These are phyloP conservation scores for Sporothrix brunneoviolacea DNA, from an alignment of 2,329 filamentous ascomycete species.

Conservation along the genomic window DNA sequence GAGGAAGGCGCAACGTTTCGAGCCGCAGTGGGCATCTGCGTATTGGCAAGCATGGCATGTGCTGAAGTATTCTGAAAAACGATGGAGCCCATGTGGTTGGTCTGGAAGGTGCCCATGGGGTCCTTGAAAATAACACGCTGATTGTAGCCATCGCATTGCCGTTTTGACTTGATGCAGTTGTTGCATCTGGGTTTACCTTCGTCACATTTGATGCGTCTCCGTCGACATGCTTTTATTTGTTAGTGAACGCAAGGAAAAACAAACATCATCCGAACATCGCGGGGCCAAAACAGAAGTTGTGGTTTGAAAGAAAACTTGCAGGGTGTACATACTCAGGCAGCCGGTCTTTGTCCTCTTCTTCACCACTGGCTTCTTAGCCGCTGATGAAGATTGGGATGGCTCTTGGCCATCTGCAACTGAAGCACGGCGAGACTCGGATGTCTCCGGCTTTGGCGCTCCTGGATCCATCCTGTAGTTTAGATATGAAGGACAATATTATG, in stretches of 20 bases:
- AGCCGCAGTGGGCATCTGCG: slow-evolving; percentile 34
- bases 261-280: too few species aligned
- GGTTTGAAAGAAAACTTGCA: slow-evolving; percentile 17
- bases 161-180: slow-evolving; percentile 82
- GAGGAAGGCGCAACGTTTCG: slow-evolving; percentile 31
- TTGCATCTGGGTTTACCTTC: slow-evolving; percentile 77
- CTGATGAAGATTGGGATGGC: slow-evolving; percentile 7
- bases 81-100: slow-evolving; percentile 37
- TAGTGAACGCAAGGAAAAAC: slow-evolving; percentile 19
- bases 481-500: too few species aligned
- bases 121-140: slow-evolving; percentile 76
- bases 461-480: background rate
- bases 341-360: slow-evolving; percentile 84
- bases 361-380: slow-evolving; percentile 40
- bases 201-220: slow-evolving; percentile 93
- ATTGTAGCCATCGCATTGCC: slow-evolving; percentile 77
- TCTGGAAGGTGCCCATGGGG: slow-evolving; percentile 54
- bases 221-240: slow-evolving; percentile 65
- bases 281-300: background rate
- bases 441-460: background rate
- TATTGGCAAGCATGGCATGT: slow-evolving; percentile 36
- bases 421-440: background rate
- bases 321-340: slow-evolving; percentile 64
- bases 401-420: slow-evolving; percentile 1
- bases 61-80: slow-evolving; percentile 40